Base-by-base conservation (phyloP, 768 basidiomycete species). In the Leucocoprinus sp. region DNA sequence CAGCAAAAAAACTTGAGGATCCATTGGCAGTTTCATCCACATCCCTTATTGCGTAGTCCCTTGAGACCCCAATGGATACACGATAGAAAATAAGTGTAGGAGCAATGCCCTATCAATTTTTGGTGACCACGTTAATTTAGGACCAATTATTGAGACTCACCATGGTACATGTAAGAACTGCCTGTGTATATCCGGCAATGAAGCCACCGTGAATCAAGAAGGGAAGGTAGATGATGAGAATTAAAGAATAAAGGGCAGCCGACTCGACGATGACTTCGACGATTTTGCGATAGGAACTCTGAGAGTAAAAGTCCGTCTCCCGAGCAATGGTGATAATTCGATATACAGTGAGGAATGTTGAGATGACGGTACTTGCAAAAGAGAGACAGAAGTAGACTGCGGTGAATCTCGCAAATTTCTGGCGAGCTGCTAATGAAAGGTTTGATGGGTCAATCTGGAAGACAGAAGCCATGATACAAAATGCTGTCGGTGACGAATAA, bases 371-470 rank as follows among this genome's bases (percentile, higher is more conserved):
- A 22, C 44, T 45, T 27, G 26, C 17, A 14, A 45, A 28, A 5
- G 44, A 45, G 33, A 45, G 26, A 11, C 37, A 22, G 44, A 45
- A 45, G 21, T 45, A 45, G n/a, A 38, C 24, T 19, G 38, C 21
- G 28, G 27, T 7, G n/a, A 22, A 31, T 22, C 38, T 14, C 24
- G 44, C 44, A 29, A 38, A 45, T 22, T 45, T 45, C 18, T 45
- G 37, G 37, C 28, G 31, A 8, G 37, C 27, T 15, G 26, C 6
- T 7, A 19, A 38, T 27, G 28, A 15, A 27, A 45, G 44, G 11
- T 8, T 19, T 5, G 27, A 29, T 2, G 44, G 44, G 6, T 31
- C 27, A 33, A 45, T 45, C 15, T 45, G 44, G 17, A 36, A 45
- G 5, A 31, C 15, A 7, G 21, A 27, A 8, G 18, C 15, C 11